Percentiles rank a stretch among this genome's conserved stretches.
Conservation (phyloP, 2,329 filamentous ascomycete genomes). For the Penicillium sp. region DNA sequence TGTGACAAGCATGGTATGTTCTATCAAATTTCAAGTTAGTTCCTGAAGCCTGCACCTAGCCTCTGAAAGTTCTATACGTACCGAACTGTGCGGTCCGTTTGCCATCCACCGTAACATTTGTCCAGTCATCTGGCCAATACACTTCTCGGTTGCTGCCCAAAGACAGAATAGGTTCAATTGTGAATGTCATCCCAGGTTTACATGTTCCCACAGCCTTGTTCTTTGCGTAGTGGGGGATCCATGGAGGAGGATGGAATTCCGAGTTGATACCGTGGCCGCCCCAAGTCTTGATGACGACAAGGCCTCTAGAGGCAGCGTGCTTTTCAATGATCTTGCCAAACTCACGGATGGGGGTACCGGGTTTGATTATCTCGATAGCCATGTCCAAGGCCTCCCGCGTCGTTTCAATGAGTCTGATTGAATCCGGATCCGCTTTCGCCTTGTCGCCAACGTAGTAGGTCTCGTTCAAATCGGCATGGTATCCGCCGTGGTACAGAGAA, state of each 20-base stretch:
- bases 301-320: slow-evolving; percentile 73
- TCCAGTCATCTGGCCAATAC: slow-evolving; percentile 97
- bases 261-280: slow-evolving; percentile 89
- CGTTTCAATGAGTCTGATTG: slow-evolving; percentile 80
- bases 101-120: slow-evolving; percentile 82
- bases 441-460: slow-evolving; percentile 91
- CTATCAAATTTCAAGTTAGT: slow-evolving; percentile 33
- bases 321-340: slow-evolving; percentile 90
- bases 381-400: slow-evolving; percentile 78
- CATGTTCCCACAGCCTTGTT: slow-evolving; percentile 90
- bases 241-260: slow-evolving; percentile 85
- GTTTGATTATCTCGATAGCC: slow-evolving; percentile 83
- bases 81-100: slow-evolving; percentile 84
- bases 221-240: slow-evolving; percentile 91
- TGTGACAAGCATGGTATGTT: slow-evolving; percentile 78
- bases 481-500: slow-evolving; percentile 83
- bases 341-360: slow-evolving; percentile 79
- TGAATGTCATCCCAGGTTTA: slow-evolving; percentile 93
- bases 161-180: slow-evolving; percentile 93
- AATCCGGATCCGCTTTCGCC: slow-evolving; percentile 74
- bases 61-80: slow-evolving; percentile 11
- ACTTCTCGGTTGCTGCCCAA: slow-evolving; percentile 79
- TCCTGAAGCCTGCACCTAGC: neutral
- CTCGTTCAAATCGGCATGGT: slow-evolving; percentile 90
- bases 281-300: slow-evolving; percentile 84